Base-by-base conservation (phyloP, 208 protist species). In the Wallacemonas sp. region DNA sequence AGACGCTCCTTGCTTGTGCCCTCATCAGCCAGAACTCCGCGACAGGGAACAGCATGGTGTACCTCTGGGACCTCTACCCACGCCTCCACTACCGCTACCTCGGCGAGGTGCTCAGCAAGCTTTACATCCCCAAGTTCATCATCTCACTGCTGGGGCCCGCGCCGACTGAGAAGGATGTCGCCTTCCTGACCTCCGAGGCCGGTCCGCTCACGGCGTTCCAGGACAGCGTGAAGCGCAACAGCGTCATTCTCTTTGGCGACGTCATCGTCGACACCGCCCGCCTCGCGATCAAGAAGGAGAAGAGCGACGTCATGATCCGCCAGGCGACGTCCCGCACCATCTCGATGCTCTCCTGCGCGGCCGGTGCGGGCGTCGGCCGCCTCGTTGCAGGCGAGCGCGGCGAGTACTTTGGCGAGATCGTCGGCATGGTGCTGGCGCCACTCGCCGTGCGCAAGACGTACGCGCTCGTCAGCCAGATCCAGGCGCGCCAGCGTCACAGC, bases 401-500 rank as follows among this genome's bases (percentile, higher is more conserved):
- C 11, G 85, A 90, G 76, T 94, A 91, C 70, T 94, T 83, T 80
- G 88, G 88, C 17, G 77, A 82, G 62, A 68, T 87, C n/a, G 64
- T 66, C 1, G 88, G 83, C 16, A 46, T 75, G 23, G 5, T 72
- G 16, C 27, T 61, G n/a, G 81, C 79, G 0, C 73, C 87, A 2
- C 58, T 70, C 16, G 62, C 68, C 1, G 65, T 68, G 44, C 72
- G 64, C 52, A 63, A 65, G 11, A 34, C 47, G 16, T 54, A 33
- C n/a, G 9, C 12, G 41, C 47, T 58, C 21, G 46, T 55, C 46
- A 61, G 34, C 24, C 33, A 39, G 6, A 3, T 58, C n/a, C 44
- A 27, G 60, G 47, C 33, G 14, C 39, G 21, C 2, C 60, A 52
- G 3, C 41, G 46, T 52, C 30, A 39, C 29, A 12, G 29, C 9